Evolutionary conservation across 1,139 yeast species (phyloP), one percentile per base, ranked within the genome.

Genomic region (Nematodospora anomalae): DNA sequence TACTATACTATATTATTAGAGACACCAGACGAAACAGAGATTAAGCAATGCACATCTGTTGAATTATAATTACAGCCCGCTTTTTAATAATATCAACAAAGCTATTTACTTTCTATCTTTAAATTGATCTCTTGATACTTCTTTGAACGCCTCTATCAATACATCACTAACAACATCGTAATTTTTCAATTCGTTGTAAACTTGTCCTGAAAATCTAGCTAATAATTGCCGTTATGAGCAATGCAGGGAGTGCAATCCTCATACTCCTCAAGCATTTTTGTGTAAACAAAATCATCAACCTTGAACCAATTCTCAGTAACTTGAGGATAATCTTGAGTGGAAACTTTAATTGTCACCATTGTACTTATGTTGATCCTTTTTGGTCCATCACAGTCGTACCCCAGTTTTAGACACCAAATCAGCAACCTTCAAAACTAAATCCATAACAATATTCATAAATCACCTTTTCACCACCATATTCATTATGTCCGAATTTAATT

Each of bases 391-490:
- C 49, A 3, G 46, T 35, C 1, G 76, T 58, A 3, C 57, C 58
- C 76, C 70, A 79, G 38, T 58, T 63, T 57, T 43, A 26, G 66
- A 49, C 13, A 74, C 56, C 12, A 53, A 49, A 1, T 58, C 53
- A 1, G 71, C 74, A 1, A 74, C 80, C 36, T 63, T 39, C 5
- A 50, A 40, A 2, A 80, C 78, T 36, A 83, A n/a, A 64, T 0
- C 47, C 46, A 32, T 53, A 50, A 47, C 77, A 74, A 51, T 83
- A 80, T 1, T 63, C 50, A 38, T 64, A 54, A 35, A 83, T 80
- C 4, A 55, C 55, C 2, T 65, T 70, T 44, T 79, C 85, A 2
- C 87, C 87, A 2, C 90, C 89, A 47, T 86, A 79, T 18, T 48
- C 33, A 10, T 66, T 65, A 12, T 64, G 52, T 46, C 84, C 64